Percentiles rank a stretch among this genome's conserved stretches.
Conservation (phyloP, 768 basidiomycete genomes). For the Lactifluus pinguis region DNA sequence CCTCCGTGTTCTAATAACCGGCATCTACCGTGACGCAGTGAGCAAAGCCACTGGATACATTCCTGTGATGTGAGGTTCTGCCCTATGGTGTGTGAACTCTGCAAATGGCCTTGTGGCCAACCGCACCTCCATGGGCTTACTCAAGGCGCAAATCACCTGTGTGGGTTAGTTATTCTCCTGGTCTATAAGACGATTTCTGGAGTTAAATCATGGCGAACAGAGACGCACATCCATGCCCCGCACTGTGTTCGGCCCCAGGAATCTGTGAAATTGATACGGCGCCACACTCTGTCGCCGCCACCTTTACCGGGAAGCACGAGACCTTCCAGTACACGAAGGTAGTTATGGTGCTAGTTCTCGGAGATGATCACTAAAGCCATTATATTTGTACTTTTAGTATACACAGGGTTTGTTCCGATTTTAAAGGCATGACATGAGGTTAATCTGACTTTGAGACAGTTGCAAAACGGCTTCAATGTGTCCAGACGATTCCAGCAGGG, state of each 20-base stretch:
- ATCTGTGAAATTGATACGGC: conserved; percentile 51
- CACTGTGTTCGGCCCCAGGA: conserved; percentile 37
- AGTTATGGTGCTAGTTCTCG: not conserved
- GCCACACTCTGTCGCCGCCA: conserved; percentile 52
- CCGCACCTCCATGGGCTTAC: conserved; percentile 33
- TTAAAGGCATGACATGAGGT: conserved; percentile 17
- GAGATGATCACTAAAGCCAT: not conserved
- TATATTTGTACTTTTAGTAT: conserved; percentile 31
- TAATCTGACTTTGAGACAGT: conserved; percentile 24
- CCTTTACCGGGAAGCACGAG: conserved; percentile 50
- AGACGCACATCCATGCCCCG: conserved; percentile 39
- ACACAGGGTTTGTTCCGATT: conserved; percentile 36
- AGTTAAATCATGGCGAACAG: too few relatives aligned
- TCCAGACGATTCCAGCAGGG: conserved; percentile 37
- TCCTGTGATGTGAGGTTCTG: conserved; percentile 25
- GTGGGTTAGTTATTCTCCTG: too few relatives aligned
- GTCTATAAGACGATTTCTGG: too few relatives aligned
- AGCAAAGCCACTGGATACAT: conserved; percentile 37
- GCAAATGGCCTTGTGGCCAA: conserved; percentile 32
- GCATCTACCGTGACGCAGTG: conserved; percentile 26
- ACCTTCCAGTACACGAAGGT: conserved; percentile 62
- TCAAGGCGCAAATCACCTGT: too few relatives aligned
- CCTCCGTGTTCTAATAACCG: too few relatives aligned
- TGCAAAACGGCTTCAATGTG: conserved; percentile 38
- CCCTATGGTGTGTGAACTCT: conserved; percentile 45